Evolutionary conservation across 768 basidiomycete genomes (phyloP).

Genomic region (Podaxis carcinomalis): DNA sequence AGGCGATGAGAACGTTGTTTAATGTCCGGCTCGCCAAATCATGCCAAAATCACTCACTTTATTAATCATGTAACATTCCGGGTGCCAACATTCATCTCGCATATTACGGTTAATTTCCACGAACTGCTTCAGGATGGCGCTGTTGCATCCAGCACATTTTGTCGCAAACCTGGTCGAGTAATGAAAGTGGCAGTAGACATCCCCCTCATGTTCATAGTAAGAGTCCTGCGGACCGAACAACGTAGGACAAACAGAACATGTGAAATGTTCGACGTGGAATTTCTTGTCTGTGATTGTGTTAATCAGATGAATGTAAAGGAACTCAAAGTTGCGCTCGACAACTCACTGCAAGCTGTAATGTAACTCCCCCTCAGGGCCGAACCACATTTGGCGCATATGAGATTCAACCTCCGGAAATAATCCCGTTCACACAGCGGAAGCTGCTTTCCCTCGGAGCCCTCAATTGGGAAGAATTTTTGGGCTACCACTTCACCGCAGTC

Average conservation of each 20-base stretch:
- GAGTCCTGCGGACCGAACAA: slow-evolving; percentile 98
- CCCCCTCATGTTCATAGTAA: slow-evolving; percentile 98
- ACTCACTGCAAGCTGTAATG: slow-evolving; percentile 95
- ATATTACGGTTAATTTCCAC: slow-evolving; percentile 99
- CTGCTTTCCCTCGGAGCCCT: slow-evolving; percentile 83
- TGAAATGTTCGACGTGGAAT: slow-evolving; percentile 99
- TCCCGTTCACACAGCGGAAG: slow-evolving; percentile 97
- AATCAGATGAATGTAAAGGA: neutral
- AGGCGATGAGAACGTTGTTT: neutral
- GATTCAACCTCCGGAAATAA: slow-evolving; percentile 92
- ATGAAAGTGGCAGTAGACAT: slow-evolving; percentile 98
- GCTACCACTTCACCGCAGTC: slow-evolving; percentile 97
- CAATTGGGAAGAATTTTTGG: slow-evolving; percentile 98
- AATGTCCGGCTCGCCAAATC: neutral
- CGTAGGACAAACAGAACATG: slow-evolving; percentile 93
- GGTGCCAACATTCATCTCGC: slow-evolving; percentile 99
- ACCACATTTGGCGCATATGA: slow-evolving; percentile 95
- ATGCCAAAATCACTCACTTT: slow-evolving; percentile 55
- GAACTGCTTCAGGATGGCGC: slow-evolving; percentile 97
- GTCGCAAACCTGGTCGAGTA: slow-evolving; percentile 98
- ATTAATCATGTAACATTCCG: slow-evolving; percentile 99
- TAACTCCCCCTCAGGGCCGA: slow-evolving; percentile 95
- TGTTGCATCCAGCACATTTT: slow-evolving; percentile 96
- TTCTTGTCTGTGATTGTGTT: slow-evolving; percentile 73
- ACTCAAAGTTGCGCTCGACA: neutral